Base-by-base conservation (phyloP, 176 grass and related monocot genomes). In the Miscanthus lutarioriparius region DNA sequence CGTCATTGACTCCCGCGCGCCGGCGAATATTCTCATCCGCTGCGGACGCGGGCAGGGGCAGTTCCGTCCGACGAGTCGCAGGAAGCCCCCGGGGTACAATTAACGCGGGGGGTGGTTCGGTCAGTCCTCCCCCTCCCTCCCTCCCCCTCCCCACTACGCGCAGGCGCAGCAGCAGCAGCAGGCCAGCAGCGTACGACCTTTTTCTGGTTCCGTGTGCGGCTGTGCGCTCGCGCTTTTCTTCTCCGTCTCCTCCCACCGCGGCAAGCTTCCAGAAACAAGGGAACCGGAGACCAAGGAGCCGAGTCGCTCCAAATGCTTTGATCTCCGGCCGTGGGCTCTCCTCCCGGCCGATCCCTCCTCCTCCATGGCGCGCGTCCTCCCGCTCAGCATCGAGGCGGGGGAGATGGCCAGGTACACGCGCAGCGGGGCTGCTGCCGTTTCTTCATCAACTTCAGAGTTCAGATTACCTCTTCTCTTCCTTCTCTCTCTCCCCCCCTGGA, bases 301-400 rank as follows among this genome's bases (percentile, higher is more conserved):
- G 8, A 59, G 22, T 23, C 54, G 20, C 54, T 59, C 22, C 54
- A 23, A 59, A 59, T 59, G 54, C 54, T 59, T 11, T 59, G 54
- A 59, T 59, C 54, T 58, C 20, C 54, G 20, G 0, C 54, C 54
- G 54, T 4, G 54, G n/a, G n/a, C n/a, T n/a, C n/a, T n/a, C n/a
- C n/a, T n/a, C 26, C 69, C 22, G 4, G 23, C 1, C 28, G 66
- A 27, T 66, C 85, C 39, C 9, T 3, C 1, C 22, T 19, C 22
- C 16, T 58, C 8, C 59, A 83, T 90, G 88, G 74, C 79, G 28
- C 88, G 88, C 79, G 45, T 84, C 39, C 80, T 91, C 70, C 80
- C 85, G 28, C 85, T 91, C 28, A 67, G 80, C 83, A n/a, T 86
- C 39, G 79, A 86, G 11, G 56, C 59, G 66, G 67, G 56, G 78